Evolutionary conservation across 2,329 filamentous ascomycete species (phyloP).

Genomic region (Delphinella strobiligena): DNA sequence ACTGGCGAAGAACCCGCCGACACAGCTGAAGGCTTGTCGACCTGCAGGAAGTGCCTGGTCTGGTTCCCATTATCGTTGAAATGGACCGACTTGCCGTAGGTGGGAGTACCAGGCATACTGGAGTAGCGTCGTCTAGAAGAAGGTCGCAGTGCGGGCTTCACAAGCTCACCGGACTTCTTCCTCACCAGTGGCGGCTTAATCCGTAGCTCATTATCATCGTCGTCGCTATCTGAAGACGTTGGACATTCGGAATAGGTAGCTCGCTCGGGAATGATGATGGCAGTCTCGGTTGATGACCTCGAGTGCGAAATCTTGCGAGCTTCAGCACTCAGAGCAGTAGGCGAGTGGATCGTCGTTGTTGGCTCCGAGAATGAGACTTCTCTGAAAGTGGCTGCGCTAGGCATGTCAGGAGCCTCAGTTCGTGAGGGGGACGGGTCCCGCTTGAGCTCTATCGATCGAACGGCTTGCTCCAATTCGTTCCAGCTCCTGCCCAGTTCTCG

Average conservation of each 20-base stretch:
- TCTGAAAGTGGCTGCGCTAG: conserved; percentile 8
- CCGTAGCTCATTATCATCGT: conserved; percentile 34
- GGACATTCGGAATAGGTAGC: conserved; percentile 32
- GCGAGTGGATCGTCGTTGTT: conserved; percentile 19
- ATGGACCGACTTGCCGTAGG: conserved; percentile 93
- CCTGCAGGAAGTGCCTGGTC: conserved; percentile 86
- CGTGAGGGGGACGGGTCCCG: conserved; percentile 45
- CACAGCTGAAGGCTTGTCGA: conserved; percentile 89
- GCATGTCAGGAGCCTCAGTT: conserved; percentile 6
- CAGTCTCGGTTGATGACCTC: conserved; percentile 46
- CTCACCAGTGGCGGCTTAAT: conserved; percentile 81
- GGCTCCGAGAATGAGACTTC: conserved; percentile 21
- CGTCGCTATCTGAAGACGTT: conserved; percentile 37
- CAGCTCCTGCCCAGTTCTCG: conserved; percentile 34
- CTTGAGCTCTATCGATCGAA: conserved; percentile 64
- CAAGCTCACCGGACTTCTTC: conserved; percentile 96
- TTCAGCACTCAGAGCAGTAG: conserved; percentile 37
- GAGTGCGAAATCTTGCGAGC: conserved; percentile 51
- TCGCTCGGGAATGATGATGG: conserved; percentile 34
- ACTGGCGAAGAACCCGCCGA: conserved; percentile 87
- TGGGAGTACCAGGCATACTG: conserved; percentile 94
- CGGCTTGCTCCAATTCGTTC: conserved; percentile 65
- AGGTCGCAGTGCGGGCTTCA: conserved; percentile 77
- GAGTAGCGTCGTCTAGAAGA: conserved; percentile 72
- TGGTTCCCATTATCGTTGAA: conserved; percentile 96